Conservation (phyloP, 2,329 filamentous ascomycete species). For the Chalaropsis thielavioides region DNA sequence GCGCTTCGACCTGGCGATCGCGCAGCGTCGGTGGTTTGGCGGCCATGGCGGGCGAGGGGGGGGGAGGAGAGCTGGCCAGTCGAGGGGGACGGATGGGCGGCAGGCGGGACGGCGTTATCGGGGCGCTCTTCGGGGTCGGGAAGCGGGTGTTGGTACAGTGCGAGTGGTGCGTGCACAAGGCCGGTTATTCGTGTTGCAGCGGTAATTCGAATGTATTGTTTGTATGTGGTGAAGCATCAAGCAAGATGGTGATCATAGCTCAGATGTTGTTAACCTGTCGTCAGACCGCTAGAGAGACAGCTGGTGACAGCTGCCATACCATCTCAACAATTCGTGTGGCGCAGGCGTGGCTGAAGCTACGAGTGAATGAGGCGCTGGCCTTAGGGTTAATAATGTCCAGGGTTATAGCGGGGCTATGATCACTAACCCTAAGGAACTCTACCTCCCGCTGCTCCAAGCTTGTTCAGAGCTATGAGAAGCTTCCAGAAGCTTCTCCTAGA, state of each 20-base stretch:
- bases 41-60: neutral
- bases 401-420: too few relatives aligned
- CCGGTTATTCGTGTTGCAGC: too few relatives aligned
- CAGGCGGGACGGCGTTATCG: too few relatives aligned
- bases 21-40: slow-evolving; percentile 11
- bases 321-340: neutral
- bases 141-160: too few relatives aligned
- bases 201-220: neutral
- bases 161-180: too few relatives aligned
- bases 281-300: neutral
- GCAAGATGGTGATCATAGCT: neutral
- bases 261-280: neutral
- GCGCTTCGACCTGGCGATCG: slow-evolving; percentile 34
- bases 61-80: neutral
- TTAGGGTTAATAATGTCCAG: too few relatives aligned
- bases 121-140: too few relatives aligned
- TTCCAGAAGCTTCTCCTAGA: slow-evolving; percentile 12
- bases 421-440: neutral
- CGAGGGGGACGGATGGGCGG: neutral
- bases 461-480: neutral
- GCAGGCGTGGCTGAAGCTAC: neutral
- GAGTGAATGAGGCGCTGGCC: neutral
- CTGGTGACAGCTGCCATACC: neutral
- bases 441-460: neutral
- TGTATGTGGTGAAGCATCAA: neutral